These are phyloP conservation scores for Ceratobasidium sp. DNA, from an alignment of 1,284 basidiomycete species.

Conservation along the genomic window DNA sequence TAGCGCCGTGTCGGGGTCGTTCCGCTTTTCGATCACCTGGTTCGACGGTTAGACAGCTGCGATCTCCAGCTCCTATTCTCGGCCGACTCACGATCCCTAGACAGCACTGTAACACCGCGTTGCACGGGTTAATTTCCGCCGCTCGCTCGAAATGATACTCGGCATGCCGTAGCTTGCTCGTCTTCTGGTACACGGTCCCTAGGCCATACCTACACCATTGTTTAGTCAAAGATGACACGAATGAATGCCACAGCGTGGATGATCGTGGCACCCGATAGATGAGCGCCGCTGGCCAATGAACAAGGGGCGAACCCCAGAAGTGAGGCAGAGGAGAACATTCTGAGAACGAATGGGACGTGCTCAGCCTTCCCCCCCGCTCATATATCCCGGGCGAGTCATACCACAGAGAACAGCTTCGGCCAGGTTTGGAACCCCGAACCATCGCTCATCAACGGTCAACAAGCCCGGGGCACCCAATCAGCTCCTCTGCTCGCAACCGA, in stretches of 20 bases:
- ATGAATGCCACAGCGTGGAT: too few relatives aligned
- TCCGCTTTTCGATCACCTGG: conserved; percentile 83
- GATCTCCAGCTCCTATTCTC: conserved; percentile 39
- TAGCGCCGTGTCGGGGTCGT: conserved; percentile 75
- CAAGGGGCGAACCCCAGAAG: conserved; percentile 26
- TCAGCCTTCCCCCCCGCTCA: conserved; percentile 23
- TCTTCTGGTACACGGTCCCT: conserved; percentile 90
- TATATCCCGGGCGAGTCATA: conserved; percentile 2
- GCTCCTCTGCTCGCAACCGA: background rate
- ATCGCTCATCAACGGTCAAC: conserved; percentile 1
- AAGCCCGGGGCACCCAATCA: conserved; percentile 31
- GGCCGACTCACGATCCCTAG: conserved; percentile 81
- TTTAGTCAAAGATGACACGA: conserved; percentile 36
- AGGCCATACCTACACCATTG: conserved; percentile 84
- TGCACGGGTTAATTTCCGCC: conserved; percentile 86
- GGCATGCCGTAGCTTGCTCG: conserved; percentile 87
- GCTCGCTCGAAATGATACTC: conserved; percentile 95
- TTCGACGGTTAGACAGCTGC: conserved; percentile 39
- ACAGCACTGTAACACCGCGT: conserved; percentile 88
- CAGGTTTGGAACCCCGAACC: background rate
- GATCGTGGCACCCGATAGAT: background rate
- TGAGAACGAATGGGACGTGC: background rate
- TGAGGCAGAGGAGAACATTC: conserved; percentile 30
- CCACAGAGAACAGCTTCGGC: conserved; percentile 7
- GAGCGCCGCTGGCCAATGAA: conserved; percentile 1